Evolutionary conservation across 345 rosid genomes (phyloP).

Genomic region (Acer yangbiense): DNA sequence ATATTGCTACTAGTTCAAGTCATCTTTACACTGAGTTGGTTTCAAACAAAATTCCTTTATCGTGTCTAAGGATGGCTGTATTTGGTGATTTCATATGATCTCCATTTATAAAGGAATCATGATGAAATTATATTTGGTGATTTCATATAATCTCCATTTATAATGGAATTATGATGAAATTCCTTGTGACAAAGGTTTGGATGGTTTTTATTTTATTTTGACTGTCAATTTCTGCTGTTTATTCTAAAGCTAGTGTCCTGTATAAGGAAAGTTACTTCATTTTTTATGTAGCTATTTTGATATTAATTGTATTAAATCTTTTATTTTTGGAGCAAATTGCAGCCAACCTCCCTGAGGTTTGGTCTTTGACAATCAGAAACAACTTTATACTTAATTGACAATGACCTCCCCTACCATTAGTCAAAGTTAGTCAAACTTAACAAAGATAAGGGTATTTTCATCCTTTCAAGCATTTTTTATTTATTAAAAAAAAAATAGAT

Average conservation of each 20-base stretch:
- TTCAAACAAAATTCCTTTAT: conserved; percentile 13
- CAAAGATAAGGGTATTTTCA: too few species aligned
- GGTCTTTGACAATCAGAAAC: too few species aligned
- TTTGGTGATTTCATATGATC: conserved; percentile 18
- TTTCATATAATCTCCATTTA: conserved; percentile 17
- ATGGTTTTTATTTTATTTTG: conserved; percentile 22
- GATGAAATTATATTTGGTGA: background rate
- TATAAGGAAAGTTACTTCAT: background rate
- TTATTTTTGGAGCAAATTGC: too few species aligned
- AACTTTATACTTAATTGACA: too few species aligned
- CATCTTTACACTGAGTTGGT: conserved; percentile 47
- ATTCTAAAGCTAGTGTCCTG: background rate
- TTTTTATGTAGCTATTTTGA: too few species aligned
- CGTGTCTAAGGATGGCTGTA: conserved; percentile 45
- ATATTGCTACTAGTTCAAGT: background rate
- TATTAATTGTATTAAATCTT: too few species aligned
- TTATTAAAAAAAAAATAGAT: too few species aligned
- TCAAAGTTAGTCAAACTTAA: too few species aligned
- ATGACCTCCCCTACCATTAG: too few species aligned
- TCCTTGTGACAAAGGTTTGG: conserved; percentile 20
- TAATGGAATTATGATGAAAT: conserved; percentile 6
- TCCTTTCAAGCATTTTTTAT: too few species aligned
- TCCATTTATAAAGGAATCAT: conserved; percentile 12
- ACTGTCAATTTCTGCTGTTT: background rate
- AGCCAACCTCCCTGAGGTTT: too few species aligned